Conservation (phyloP, 148 eudicot genomes). For the Amaranthus palmeri region DNA sequence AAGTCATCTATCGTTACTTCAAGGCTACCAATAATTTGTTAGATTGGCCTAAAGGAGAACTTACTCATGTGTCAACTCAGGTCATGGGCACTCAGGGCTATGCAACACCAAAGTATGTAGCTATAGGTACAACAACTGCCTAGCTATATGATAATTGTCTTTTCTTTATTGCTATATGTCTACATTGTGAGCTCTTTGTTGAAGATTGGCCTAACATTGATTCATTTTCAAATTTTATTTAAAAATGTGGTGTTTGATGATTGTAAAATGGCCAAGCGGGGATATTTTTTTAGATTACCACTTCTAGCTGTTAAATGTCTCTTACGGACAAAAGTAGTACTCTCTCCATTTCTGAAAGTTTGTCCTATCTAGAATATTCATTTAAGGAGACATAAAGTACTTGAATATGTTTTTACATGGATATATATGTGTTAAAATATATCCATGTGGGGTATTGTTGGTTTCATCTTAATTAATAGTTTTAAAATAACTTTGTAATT, state of each 20-base stretch:
- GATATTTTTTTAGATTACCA: no score
- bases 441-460: no score
- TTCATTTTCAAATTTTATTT: not conserved
- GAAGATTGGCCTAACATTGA: no score
- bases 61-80: slow-evolving; percentile 73
- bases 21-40: slow-evolving; percentile 63
- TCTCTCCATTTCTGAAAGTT: no score
- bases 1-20: slow-evolving; percentile 71
- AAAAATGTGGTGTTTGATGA: not conserved
- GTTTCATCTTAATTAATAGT: no score
- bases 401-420: no score
- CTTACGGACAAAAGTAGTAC: no score
- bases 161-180: not conserved
- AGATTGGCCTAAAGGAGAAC: slow-evolving; percentile 72
- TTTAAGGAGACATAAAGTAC: no score
- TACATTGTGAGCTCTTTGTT: not conserved
- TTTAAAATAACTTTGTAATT: no score
- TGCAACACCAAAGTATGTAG: slow-evolving; percentile 74
- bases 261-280: not conserved
- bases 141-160: not conserved
- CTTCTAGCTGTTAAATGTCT: no score
- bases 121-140: slow-evolving; percentile 41
- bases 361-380: no score
- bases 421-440: no score
- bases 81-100: slow-evolving; percentile 83